Percentiles rank a stretch among this genome's conserved stretches.
Conservation (phyloP, 108 stramenopile genomes). For the Cyclostephanos tholiformis region DNA sequence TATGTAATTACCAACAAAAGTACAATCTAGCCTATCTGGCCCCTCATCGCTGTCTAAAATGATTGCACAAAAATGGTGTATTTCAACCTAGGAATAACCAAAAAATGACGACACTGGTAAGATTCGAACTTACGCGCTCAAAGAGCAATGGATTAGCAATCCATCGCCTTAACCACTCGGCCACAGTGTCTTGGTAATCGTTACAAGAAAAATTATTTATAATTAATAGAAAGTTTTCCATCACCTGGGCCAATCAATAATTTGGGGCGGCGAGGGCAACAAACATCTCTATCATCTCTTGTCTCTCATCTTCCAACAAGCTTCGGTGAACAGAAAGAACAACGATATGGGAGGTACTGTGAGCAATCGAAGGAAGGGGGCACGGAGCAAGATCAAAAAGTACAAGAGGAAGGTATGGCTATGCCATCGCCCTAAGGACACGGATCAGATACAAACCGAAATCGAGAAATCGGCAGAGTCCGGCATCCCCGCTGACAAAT, state of each 20-base stretch:
- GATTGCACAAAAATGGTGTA: no score
- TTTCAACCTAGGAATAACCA: no score
- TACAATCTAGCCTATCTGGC: no score
- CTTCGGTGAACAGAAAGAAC: neutral
- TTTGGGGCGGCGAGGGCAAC: no score
- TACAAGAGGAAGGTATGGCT: constrained; percentile 87
- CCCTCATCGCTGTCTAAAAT: no score
- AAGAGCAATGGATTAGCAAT: constrained; percentile 91
- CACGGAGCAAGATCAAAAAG: constrained; percentile 86
- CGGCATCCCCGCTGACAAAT: constrained; percentile 60
- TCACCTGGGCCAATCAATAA: neutral
- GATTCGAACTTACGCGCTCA: constrained; percentile 82
- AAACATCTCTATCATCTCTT: neutral
- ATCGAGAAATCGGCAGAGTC: constrained; percentile 75
- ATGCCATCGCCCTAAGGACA: constrained; percentile 85
- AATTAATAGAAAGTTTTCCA: no score
- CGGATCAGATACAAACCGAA: constrained; percentile 98
- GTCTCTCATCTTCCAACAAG: no score
- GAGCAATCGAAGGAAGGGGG: constrained; percentile 60
- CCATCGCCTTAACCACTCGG: constrained; percentile 94
- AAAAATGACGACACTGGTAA: constrained; percentile 8
- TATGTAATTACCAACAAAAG: no score
- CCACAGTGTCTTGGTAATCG: constrained; percentile 56
- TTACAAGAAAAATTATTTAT: neutral
- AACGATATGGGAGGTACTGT: neutral